Conservation (phyloP, 345 rosid species). For the Dimocarpus longan region DNA sequence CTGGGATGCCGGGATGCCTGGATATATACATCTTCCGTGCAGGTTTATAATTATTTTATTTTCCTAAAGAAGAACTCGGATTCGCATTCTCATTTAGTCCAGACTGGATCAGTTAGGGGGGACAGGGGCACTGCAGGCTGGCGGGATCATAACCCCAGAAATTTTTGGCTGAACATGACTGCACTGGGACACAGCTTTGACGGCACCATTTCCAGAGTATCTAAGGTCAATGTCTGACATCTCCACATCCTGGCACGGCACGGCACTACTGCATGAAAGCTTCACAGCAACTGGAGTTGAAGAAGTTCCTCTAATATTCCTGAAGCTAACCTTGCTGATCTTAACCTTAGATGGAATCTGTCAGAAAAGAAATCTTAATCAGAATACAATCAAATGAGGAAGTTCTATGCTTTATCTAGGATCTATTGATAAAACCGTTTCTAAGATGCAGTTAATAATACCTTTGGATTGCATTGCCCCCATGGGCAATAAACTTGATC, state of each 20-base stretch:
- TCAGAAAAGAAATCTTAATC: neutral
- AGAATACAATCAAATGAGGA: too few relatives aligned
- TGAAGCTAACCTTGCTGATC: conserved; percentile 22
- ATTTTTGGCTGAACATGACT: conserved; percentile 26
- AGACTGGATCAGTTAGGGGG: neutral
- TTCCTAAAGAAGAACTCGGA: neutral
- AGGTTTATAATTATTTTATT: too few relatives aligned
- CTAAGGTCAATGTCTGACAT: conserved; percentile 31
- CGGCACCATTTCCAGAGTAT: conserved; percentile 14
- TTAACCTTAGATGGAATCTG: conserved; percentile 31
- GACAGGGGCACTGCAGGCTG: neutral
- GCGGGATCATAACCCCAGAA: conserved; percentile 27
- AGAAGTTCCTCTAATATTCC: conserved; percentile 35
- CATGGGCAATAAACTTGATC: conserved; percentile 51
- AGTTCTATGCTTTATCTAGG: too few relatives aligned
- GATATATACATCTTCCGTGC: neutral
- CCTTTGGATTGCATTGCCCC: conserved; percentile 28
- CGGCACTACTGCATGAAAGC: conserved; percentile 28
- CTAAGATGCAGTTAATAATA: neutral
- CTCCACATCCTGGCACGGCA: conserved; percentile 29
- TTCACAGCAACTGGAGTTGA: conserved; percentile 12
- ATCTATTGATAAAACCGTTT: too few relatives aligned
- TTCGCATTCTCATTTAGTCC: neutral
- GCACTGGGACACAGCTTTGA: conserved; percentile 15
- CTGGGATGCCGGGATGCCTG: neutral